phyloP scores from a whole-genome alignment of 257 asterid species.

The Phtheirospermum japonicum region DNA sequence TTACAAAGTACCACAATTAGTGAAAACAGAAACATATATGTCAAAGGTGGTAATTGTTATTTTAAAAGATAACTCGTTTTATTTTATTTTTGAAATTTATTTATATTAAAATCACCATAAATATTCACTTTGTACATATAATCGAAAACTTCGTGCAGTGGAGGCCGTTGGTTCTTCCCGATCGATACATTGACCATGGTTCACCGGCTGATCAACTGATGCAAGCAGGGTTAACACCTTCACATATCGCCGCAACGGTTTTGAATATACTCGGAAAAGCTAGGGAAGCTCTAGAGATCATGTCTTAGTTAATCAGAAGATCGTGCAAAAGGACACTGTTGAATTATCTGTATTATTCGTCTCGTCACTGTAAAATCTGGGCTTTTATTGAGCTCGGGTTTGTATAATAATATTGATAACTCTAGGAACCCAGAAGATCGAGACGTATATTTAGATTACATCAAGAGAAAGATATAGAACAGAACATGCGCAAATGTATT shows the following conservation, averaged over 20 bases:
- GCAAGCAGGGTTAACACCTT: slow-evolving; percentile 76
- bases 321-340: background rate
- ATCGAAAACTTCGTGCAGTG: slow-evolving; percentile 51
- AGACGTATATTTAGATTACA: no score
- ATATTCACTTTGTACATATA: no score
- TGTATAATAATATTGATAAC: no score
- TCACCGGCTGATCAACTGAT: slow-evolving; percentile 68
- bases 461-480: no score
- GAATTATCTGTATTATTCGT: background rate
- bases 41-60: no score
- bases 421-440: no score
- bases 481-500: no score
- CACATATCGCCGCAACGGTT: slow-evolving; percentile 86
- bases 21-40: no score
- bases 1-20: no score
- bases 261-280: slow-evolving; percentile 79
- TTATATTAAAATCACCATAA: no score
- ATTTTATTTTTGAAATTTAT: background rate
- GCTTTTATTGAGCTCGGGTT: no score
- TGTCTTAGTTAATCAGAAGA: slow-evolving; percentile 44
- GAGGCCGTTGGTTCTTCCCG: slow-evolving; percentile 98
- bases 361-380: background rate
- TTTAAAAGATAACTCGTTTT: no score
- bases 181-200: slow-evolving; percentile 91
- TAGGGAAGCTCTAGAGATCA: slow-evolving; percentile 75